These are phyloP conservation scores for Phoma herbarum DNA, from an alignment of 2,329 filamentous ascomycete species.

Conservation along the genomic window DNA sequence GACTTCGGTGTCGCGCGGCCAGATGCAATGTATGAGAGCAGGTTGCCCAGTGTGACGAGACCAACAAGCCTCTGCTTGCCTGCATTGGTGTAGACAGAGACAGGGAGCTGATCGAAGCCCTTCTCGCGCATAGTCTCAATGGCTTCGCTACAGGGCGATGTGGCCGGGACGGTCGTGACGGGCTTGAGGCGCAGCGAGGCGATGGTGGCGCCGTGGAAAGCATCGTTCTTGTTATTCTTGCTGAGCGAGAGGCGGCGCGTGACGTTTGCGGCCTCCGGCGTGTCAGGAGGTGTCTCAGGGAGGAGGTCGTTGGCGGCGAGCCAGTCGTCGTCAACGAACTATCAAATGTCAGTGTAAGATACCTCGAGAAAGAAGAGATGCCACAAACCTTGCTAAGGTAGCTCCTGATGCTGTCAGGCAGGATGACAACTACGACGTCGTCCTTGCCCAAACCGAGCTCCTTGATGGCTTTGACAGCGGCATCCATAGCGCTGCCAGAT, in stretches of 20 bases:
- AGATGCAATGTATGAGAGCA: slow-evolving; percentile 87
- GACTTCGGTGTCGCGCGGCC: slow-evolving; percentile 78
- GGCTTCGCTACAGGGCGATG: slow-evolving; percentile 80
- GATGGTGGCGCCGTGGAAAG: slow-evolving; percentile 81
- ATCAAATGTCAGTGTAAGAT: slow-evolving; percentile 24
- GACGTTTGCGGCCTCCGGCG: slow-evolving; percentile 36
- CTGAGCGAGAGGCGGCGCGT: slow-evolving; percentile 52
- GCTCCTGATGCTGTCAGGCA: slow-evolving; percentile 95
- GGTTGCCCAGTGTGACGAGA: slow-evolving; percentile 92
- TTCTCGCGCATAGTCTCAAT: slow-evolving; percentile 99
- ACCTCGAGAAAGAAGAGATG: background rate
- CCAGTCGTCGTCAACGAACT: slow-evolving; percentile 98
- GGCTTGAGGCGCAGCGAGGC: slow-evolving; percentile 88
- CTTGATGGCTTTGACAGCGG: slow-evolving; percentile 77
- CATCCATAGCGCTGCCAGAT: slow-evolving; percentile 90
- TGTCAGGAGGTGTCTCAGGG: slow-evolving; percentile 62
- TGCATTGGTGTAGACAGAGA: slow-evolving; percentile 67
- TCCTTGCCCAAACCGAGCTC: slow-evolving; percentile 81
- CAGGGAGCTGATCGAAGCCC: slow-evolving; percentile 96
- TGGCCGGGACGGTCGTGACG: slow-evolving; percentile 81
- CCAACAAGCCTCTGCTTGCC: slow-evolving; percentile 80
- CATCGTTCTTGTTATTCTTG: slow-evolving; percentile 63
- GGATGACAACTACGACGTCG: slow-evolving; percentile 87
- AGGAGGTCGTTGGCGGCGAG: slow-evolving; percentile 94
- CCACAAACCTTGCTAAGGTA: slow-evolving; percentile 82